Percentiles rank a stretch among this genome's conserved stretches.
phyloP scores from a whole-genome alignment of 441 rosid species.

The Corymbia citriodora region DNA sequence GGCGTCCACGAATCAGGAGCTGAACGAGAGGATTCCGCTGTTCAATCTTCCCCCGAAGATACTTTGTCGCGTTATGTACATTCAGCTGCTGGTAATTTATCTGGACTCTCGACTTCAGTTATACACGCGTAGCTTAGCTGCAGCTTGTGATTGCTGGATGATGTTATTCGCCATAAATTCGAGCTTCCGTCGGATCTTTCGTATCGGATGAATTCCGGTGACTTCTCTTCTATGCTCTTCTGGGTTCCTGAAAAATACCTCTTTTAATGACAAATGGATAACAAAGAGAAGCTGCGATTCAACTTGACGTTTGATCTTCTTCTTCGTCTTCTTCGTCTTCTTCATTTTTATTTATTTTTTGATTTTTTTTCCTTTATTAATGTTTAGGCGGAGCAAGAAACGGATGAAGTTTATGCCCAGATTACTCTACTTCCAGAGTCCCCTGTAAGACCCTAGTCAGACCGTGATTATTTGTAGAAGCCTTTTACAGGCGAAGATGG shows the following conservation, averaged over 20 bases:
- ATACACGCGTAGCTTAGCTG: not conserved
- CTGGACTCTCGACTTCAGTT: not conserved
- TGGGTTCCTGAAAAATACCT: not conserved
- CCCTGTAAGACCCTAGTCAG: not conserved
- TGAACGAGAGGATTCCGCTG: conserved; percentile 3
- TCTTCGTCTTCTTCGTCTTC: not conserved
- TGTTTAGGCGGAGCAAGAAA: conserved; percentile 5
- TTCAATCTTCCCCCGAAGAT: conserved; percentile 2
- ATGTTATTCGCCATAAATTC: not conserved
- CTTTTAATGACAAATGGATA: not conserved
- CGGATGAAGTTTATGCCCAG: conserved; percentile 7
- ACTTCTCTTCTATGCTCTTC: too few relatives aligned
- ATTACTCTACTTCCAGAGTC: conserved; percentile 6
- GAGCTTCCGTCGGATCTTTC: not conserved
- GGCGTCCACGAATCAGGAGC: conserved; percentile 7
- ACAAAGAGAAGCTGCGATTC: not conserved
- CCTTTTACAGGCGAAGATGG: not conserved
- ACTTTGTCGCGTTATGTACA: conserved; percentile 7
- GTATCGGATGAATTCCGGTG: not conserved
- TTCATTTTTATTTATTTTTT: not conserved
- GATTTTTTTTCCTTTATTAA: not conserved
- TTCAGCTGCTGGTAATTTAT: conserved; percentile 1
- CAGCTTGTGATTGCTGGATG: not conserved
- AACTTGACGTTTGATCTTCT: not conserved
- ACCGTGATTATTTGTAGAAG: not conserved